Evolutionary conservation across 345 rosid genomes (phyloP), one percentile per base, ranked within the genome.

Genomic region (Salix koriyanagi): DNA sequence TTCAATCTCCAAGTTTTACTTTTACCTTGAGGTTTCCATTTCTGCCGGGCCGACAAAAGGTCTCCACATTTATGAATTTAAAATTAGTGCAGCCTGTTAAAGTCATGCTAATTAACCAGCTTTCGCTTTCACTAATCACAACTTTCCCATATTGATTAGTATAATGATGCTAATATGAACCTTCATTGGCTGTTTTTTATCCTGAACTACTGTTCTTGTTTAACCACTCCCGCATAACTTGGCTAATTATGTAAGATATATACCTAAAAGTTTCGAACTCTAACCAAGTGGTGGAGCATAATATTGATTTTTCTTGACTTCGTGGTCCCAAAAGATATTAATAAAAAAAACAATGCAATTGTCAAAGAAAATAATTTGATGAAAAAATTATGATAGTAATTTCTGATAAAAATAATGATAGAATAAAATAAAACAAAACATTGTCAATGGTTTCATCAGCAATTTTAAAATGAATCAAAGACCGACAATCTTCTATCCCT

Each of bases 201-300:
- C 58, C 0, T 54, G 9, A 16, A 73, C 32, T 37, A 58, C 19
- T 60, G 32, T 28, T 75, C 66, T 74, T 72, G 26, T 37, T 39
- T 76, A 84, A 84, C 86, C 21, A 50, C 86, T 76, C 76, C 69
- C 76, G 39, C 18, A 5, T 39, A 15, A 28, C 64, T 36, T 58
- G 76, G 26, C 18, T 50, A 39, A 50, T 19, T 46, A 32, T 14
- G 30, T 7, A 13, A n/a, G 5, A 30, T 6, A 36, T 2, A 48
- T n/a, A 28, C 25, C 26, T 18, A 34, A 11, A 30, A 74, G 26
- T 65, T 56, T 39, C 46, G 2, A 42, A 2, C 1, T 19, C 67
- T 21, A n/a, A 7, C 60, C 64, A 10, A n/a, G 64, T 58, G 64
- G 64, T 58, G 4, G 13, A 58, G 64, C 11, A 23, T 23, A 1